A percentile compares a stretch with the other conserved stretches of the same genome.
Conservation (phyloP, 768 basidiomycete species). For the Auriculariales sp. region DNA sequence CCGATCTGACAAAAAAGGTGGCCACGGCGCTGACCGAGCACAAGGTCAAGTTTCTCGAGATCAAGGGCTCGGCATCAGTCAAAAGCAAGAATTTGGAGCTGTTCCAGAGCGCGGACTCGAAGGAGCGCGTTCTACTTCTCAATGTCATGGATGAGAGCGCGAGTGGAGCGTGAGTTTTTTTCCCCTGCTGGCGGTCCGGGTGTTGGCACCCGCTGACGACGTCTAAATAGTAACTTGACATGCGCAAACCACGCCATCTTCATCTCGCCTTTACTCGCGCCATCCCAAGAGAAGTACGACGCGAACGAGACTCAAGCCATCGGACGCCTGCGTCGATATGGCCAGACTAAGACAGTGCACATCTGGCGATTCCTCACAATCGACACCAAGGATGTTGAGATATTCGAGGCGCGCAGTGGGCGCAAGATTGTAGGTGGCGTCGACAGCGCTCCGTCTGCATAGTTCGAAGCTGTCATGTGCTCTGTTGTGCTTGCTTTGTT, state of each 20-base stretch:
- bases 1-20: constrained; percentile 84
- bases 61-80: constrained; percentile 59
- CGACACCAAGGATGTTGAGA: constrained; percentile 81
- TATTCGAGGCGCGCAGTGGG: constrained; percentile 36
- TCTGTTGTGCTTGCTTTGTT: no score
- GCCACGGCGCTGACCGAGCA: constrained; percentile 63
- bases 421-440: background rate
- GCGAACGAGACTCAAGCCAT: constrained; percentile 76
- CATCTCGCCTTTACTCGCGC: constrained; percentile 77
- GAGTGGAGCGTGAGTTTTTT: constrained; percentile 45
- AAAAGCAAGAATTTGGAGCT: constrained; percentile 73
- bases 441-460: no score
- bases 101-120: constrained; percentile 70
- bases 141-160: constrained; percentile 93
- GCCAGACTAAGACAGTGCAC: constrained; percentile 65
- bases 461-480: no score
- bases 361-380: constrained; percentile 76
- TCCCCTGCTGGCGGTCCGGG: background rate
- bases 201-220: background rate
- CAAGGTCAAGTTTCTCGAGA: constrained; percentile 63
- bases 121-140: constrained; percentile 61
- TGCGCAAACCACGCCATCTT: constrained; percentile 92
- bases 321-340: constrained; percentile 70
- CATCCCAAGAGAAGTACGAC: constrained; percentile 69
- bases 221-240: constrained; percentile 50